phyloP scores from a whole-genome alignment of 768 basidiomycete species.

The Macrolepiota fuliginosa region DNA sequence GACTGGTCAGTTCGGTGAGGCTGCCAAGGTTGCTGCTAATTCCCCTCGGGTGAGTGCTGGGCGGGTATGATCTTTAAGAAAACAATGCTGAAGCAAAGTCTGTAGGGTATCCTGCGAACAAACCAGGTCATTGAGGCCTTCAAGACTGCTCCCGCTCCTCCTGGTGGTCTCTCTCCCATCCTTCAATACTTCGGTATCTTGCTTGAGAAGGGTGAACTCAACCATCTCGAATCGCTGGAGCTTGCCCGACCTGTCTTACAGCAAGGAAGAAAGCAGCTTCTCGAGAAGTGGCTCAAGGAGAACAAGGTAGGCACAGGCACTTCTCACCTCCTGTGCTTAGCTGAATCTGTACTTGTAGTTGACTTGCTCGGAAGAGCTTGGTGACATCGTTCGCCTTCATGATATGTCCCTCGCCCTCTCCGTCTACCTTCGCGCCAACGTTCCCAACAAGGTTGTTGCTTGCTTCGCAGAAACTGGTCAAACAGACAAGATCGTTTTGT shows the following conservation, averaged over 20 bases:
- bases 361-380: slow-evolving; percentile 97
- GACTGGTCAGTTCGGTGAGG: slow-evolving; percentile 86
- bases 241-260: slow-evolving; percentile 93
- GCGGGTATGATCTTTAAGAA: not conserved
- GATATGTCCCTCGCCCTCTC: slow-evolving; percentile 98
- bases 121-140: slow-evolving; percentile 95
- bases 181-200: slow-evolving; percentile 98
- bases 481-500: slow-evolving; percentile 96
- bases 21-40: slow-evolving; percentile 97
- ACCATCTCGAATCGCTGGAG: slow-evolving; percentile 93
- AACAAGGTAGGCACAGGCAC: slow-evolving; percentile 68
- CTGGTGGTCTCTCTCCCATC: slow-evolving; percentile 91
- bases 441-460: slow-evolving; percentile 98
- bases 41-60: slow-evolving; percentile 74
- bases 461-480: slow-evolving; percentile 99
- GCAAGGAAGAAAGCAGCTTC: slow-evolving; percentile 92
- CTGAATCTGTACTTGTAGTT: slow-evolving; percentile 49
- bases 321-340: not conserved
- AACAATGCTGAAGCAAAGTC: slow-evolving; percentile 8
- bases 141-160: slow-evolving; percentile 89
- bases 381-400: slow-evolving; percentile 90
- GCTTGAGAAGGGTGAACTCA: slow-evolving; percentile 97
- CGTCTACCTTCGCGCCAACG: slow-evolving; percentile 95
- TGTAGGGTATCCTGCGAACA: slow-evolving; percentile 90
- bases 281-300: slow-evolving; percentile 99